These are phyloP conservation scores for Blastocystis sp. DNA, from an alignment of 352 stramenopile species.

Conservation along the genomic window DNA sequence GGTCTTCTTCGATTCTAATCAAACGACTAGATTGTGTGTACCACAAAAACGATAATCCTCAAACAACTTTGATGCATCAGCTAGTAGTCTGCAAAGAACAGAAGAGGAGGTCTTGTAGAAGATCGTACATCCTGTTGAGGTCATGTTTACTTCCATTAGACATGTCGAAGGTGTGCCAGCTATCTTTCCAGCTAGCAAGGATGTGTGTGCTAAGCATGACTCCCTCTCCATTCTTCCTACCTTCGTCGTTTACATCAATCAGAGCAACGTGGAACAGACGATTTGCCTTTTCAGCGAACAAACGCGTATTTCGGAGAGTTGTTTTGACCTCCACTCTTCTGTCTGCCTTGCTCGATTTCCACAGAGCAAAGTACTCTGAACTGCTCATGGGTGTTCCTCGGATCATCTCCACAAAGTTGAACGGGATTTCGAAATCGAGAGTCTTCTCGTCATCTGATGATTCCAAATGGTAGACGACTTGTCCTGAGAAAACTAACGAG, in stretches of 20 bases:
- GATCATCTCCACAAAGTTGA: conserved; percentile 56
- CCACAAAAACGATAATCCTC: conserved; percentile 3
- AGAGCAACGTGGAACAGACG: conserved; percentile 18
- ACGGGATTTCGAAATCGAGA: conserved; percentile 38
- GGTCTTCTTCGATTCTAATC: background rate
- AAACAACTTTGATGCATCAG: conserved; percentile 40
- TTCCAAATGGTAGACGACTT: background rate
- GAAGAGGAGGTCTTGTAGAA: conserved; percentile 35
- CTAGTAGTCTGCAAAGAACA: conserved; percentile 19
- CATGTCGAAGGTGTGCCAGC: conserved; percentile 7
- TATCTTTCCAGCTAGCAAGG: conserved; percentile 14
- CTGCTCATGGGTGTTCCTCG: conserved; percentile 21
- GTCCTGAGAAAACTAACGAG: background rate
- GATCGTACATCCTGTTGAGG: conserved; percentile 35
- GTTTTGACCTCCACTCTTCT: conserved; percentile 16
- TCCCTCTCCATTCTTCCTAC: background rate
- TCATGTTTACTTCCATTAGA: conserved; percentile 55
- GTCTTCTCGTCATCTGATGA: background rate
- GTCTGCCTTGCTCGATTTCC: conserved; percentile 18
- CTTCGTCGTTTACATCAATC: background rate
- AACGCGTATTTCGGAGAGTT: background rate
- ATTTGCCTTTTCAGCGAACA: conserved; percentile 46
- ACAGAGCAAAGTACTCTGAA: conserved; percentile 11
- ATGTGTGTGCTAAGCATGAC: conserved; percentile 1
- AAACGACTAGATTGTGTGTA: background rate